Evolutionary conservation across 75 land plant genomes (phyloP).

Genomic region (Cunninghamia lanceolata): DNA sequence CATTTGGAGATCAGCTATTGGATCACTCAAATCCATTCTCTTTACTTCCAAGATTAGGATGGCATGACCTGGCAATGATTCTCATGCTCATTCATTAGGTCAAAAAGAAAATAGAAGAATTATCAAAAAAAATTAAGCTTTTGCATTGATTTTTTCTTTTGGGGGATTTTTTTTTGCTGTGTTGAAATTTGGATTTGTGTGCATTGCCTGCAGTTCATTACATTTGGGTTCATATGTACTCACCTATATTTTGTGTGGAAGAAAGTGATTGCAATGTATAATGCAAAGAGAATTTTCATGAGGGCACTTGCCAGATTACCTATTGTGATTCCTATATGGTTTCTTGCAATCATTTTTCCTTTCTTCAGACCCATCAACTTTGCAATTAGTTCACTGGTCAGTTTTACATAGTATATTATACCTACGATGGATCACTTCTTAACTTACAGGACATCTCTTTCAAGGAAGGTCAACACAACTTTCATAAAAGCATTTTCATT

Average conservation of each 20-base stretch:
- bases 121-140: not conserved
- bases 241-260: conserved; percentile 74
- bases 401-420: conserved; percentile 83
- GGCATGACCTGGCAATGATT: conserved; percentile 12
- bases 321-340: too few relatives aligned
- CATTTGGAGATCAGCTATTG: conserved; percentile 19
- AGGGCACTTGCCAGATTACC: conserved; percentile 56
- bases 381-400: conserved; percentile 71
- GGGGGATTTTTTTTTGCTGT: not conserved
- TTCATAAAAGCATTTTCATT: not conserved
- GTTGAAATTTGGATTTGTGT: not conserved
- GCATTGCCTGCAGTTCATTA: conserved; percentile 46
- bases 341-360: conserved; percentile 69
- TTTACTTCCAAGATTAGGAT: conserved; percentile 16
- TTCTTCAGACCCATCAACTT: conserved; percentile 87
- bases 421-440: conserved; percentile 75
- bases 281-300: conserved; percentile 36
- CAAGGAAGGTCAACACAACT: conserved; percentile 33
- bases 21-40: conserved; percentile 21
- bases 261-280: conserved; percentile 57
- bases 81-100: conserved; percentile 27
- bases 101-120: not conserved
- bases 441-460: conserved; percentile 45
- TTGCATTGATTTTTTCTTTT: not conserved
- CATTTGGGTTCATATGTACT: conserved; percentile 64